Base-by-base conservation (phyloP, 2,329 filamentous ascomycete species). In the Ophiocordyceps camponoti-floridani region DNA sequence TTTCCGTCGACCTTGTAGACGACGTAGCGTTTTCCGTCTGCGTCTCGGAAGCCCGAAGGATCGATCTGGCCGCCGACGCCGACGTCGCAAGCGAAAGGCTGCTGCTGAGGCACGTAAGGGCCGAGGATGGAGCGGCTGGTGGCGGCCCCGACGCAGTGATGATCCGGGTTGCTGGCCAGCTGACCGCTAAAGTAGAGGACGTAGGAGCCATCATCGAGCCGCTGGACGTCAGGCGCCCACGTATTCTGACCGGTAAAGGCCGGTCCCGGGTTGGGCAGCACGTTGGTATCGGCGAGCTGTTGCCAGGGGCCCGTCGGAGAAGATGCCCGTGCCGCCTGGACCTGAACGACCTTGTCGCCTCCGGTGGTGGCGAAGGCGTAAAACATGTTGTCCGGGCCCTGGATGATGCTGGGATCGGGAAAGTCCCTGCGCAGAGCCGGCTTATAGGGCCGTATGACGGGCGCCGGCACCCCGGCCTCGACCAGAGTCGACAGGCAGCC, bases 121-220 rank as follows among this genome's bases (percentile, higher is more conserved):
- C 43, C 43, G 4, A 44, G 23, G 35, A 44, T 40, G 3, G 10
- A 30, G 13, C 5, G 7, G 43, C 43, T 44, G 14, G 16, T 19
- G 33, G 43, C 43, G 35, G 37, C 43, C 14, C 43, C 43, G 26
- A 44, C 35, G 43, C 43, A 44, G 26, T 44, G 43, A 11, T 44
- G 43, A 2, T 26, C 10, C 19, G 23, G 26, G 35, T 40, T 31
- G 23, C 2, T 13, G 6, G 26, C 35, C n/a, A 40, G 23, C 35
- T 44, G 23, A 11, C 43, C 43, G 43, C 43, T 44, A 23, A 30
- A 44, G 43, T 44, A 44, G 8, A 44, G 14, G 13, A 44, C 33
- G 27, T 44, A 44, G 10, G 26, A 26, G 43, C 35, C 26, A 14
- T 40, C 26, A 26, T 37, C 43, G 9, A 44, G 3, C 16, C 28